phyloP scores from a whole-genome alignment of 108 stramenopile species.

The Cyclotella kingstonii region DNA sequence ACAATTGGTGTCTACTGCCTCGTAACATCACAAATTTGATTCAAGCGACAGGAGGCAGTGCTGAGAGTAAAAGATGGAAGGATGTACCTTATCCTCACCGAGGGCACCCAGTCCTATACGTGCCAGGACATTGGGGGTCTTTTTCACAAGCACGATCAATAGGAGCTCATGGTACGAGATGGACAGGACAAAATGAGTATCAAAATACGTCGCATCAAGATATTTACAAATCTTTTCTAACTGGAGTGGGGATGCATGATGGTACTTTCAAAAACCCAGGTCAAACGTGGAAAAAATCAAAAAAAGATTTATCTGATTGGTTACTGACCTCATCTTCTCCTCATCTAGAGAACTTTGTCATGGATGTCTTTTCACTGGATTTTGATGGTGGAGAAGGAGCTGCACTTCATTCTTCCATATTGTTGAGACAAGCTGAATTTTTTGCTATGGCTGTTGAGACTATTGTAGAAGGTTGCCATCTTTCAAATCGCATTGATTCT shows the following conservation, averaged over 20 bases:
- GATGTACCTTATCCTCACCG: constrained; percentile 28
- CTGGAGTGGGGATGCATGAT: constrained; percentile 29
- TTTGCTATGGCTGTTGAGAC: constrained; percentile 48
- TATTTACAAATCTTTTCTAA: constrained; percentile 27
- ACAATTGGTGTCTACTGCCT: constrained; percentile 36
- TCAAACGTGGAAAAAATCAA: background rate
- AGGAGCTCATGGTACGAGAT: constrained; percentile 78
- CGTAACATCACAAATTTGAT: constrained; percentile 5
- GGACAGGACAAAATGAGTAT: constrained; percentile 40
- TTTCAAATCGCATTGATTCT: background rate
- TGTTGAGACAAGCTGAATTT: constrained; percentile 58
- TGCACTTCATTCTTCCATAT: constrained; percentile 62
- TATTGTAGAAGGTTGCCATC: constrained; percentile 37
- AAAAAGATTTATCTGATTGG: constrained; percentile 10
- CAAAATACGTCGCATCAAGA: constrained; percentile 4
- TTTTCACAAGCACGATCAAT: constrained; percentile 68
- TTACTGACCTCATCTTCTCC: constrained; percentile 5
- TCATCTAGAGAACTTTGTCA: constrained; percentile 51
- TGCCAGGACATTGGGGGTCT: constrained; percentile 83
- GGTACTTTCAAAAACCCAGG: constrained; percentile 6
- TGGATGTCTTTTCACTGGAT: constrained; percentile 73
- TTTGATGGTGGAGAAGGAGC: constrained; percentile 71
- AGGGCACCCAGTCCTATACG: constrained; percentile 59
- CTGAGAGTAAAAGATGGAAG: constrained; percentile 5
- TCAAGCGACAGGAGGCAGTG: too few relatives aligned